These are phyloP conservation scores for Fusarium penzigii DNA, from an alignment of 2,329 filamentous ascomycete genomes.

Conservation along the genomic window DNA sequence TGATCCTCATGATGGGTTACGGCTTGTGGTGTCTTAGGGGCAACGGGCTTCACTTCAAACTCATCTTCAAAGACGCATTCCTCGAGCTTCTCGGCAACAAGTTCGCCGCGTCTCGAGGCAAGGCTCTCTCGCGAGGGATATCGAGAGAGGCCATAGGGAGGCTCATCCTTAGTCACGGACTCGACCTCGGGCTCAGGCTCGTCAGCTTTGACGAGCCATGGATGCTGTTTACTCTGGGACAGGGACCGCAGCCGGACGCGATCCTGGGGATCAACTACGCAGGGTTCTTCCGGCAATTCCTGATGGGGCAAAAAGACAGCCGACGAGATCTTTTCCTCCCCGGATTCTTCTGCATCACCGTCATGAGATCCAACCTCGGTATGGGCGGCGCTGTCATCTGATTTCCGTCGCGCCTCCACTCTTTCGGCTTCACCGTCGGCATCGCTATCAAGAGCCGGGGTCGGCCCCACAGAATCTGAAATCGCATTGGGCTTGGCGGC, in stretches of 20 bases:
- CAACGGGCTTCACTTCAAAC: slow-evolving; percentile 37
- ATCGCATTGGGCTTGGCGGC: slow-evolving; percentile 21
- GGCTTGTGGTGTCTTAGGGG: slow-evolving; percentile 37
- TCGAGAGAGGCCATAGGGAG: slow-evolving; percentile 26
- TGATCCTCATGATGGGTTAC: slow-evolving; percentile 48
- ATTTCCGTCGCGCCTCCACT: slow-evolving; percentile 36
- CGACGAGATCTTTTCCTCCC: slow-evolving; percentile 84
- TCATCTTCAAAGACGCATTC: slow-evolving; percentile 45
- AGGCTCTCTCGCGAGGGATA: slow-evolving; percentile 33
- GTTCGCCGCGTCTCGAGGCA: slow-evolving; percentile 32
- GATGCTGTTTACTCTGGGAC: slow-evolving; percentile 42
- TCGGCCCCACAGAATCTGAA: slow-evolving; percentile 26
- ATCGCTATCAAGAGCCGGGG: slow-evolving; percentile 20
- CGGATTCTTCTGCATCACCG: slow-evolving; percentile 57
- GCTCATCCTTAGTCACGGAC: slow-evolving; percentile 22
- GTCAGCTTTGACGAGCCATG: slow-evolving; percentile 61
- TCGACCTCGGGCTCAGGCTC: slow-evolving; percentile 43
- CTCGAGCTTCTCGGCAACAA: slow-evolving; percentile 37
- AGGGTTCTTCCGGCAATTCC: slow-evolving; percentile 42
- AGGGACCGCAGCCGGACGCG: slow-evolving; percentile 45
- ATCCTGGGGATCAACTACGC: slow-evolving; percentile 33
- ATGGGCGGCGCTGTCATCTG: slow-evolving; percentile 37
- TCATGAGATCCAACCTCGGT: slow-evolving; percentile 38
- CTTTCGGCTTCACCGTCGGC: slow-evolving; percentile 28
- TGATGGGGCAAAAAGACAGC: slow-evolving; percentile 81